Evolutionary conservation across 495 filamentous ascomycete genomes (phyloP).

Genomic region (Neurospora sp.): DNA sequence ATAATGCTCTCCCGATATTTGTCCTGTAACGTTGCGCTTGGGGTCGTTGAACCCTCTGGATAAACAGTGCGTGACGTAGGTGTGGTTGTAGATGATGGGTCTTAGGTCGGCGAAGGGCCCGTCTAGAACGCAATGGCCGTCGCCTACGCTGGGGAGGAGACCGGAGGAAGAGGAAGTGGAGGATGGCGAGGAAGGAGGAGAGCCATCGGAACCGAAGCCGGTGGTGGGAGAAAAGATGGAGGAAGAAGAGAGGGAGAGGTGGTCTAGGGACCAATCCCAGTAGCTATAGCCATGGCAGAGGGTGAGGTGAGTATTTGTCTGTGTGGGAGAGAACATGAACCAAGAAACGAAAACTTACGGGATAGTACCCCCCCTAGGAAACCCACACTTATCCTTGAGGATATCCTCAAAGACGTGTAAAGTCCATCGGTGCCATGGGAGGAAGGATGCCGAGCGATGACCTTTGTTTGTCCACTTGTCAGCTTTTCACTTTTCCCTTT

Average conservation of each 20-base stretch:
- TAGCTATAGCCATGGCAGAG: background rate
- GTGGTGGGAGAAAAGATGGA: background rate
- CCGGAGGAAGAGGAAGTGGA: background rate
- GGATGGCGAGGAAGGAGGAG: background rate
- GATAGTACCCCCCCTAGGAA: background rate
- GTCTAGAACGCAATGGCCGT: background rate
- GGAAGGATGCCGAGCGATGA: background rate
- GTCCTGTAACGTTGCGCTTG: background rate
- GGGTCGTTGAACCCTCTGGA: background rate
- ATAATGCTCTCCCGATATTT: background rate
- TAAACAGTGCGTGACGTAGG: slow-evolving; percentile 1
- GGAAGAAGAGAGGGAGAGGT: background rate
- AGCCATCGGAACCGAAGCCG: background rate
- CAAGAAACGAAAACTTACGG: background rate
- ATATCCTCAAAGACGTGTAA: background rate
- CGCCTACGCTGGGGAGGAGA: background rate
- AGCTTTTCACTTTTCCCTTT: background rate
- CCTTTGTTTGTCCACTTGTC: background rate
- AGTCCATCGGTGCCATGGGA: background rate
- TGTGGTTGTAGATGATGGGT: slow-evolving; percentile 3
- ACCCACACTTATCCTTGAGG: background rate
- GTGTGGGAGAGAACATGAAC: too few relatives aligned
- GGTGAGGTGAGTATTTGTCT: background rate
- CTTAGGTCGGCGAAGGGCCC: background rate
- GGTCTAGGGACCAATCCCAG: slow-evolving; percentile 4